Base-by-base conservation (phyloP, 2,329 filamentous ascomycete species). In the Fusarium coicis region DNA sequence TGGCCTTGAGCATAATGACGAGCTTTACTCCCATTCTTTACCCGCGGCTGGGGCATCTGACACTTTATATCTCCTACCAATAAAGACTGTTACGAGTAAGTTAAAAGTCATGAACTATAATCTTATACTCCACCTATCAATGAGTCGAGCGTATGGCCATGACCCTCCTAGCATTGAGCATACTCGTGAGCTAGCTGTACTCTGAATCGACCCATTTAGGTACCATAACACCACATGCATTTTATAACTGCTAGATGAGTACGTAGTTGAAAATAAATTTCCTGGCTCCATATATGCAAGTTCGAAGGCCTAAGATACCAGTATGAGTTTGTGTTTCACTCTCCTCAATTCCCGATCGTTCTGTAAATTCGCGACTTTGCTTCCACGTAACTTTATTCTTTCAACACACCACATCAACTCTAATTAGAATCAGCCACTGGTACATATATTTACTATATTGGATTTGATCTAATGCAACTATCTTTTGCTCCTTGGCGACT, bases 371-470 rank as follows among this genome's bases (percentile, higher is more conserved):
- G 14, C 2, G 19, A 30, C 5, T 18, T 5, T 42, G 34, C 50
- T 40, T 18, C 26, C 7, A n/a, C 15, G 0, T 0, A 30, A 54
- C 19, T 28, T 42, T 14, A 1, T 14, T 28, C 26, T 54, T 54
- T 54, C 36, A 54, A 40, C 7, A 39, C 15, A 16, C 12, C 36
- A 16, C 23, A 36, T 23, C 30, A 11, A 21, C 18, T 7, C 6
- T 36, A 2, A 21, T 6, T 36, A 2, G 16, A 26, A 26, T 0
- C 19, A n/a, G 5, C 1, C 26, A 10, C 15, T 18, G 1, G 5
- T 15, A 11, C 15, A 54, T 39, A 5, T 54, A 28, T 10, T 16
- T 18, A 5, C 1, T 4, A 21, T 18, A 28, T 40, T 4, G 10
- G 4, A 28, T 40, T 37, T 39, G 7, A 28, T 42, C 15, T 39